Conservation (phyloP, 306 rosid species). For the Rosa multiflora region DNA sequence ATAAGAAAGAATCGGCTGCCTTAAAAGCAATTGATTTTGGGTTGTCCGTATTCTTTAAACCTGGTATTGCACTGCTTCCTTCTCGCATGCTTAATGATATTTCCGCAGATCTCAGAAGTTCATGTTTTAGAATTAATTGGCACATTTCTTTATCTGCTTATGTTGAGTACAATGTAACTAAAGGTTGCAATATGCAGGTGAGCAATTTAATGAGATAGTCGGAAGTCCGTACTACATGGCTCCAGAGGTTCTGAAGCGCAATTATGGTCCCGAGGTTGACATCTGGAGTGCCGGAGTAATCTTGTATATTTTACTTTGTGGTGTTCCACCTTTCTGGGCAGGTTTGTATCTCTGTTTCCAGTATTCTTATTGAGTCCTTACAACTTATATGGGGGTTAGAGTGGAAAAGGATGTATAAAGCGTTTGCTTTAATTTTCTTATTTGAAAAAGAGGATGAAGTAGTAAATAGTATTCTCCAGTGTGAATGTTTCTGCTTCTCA, state of each 20-base stretch:
- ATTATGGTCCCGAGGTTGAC: constrained; percentile 82
- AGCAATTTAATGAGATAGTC: constrained; percentile 55
- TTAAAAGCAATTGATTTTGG: constrained; percentile 67
- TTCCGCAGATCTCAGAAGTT: neutral
- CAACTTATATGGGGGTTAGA: neutral
- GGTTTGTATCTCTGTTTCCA: constrained; percentile 45
- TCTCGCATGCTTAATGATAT: neutral
- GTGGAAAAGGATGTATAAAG: neutral
- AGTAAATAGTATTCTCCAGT: neutral
- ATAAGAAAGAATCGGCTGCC: constrained; percentile 58
- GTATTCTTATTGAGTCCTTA: neutral
- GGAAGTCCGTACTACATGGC: constrained; percentile 94
- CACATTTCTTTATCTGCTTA: neutral
- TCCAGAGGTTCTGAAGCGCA: constrained; percentile 78
- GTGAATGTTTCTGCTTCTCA: neutral
- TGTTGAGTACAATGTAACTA: neutral
- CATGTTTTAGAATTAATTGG: neutral
- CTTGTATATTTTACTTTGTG: constrained; percentile 74
- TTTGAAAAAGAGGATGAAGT: neutral
- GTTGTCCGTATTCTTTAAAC: constrained; percentile 50
- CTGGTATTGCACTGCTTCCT: constrained; percentile 35
- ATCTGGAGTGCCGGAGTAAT: constrained; percentile 94
- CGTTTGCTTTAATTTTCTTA: neutral
- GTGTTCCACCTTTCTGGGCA: constrained; percentile 94
- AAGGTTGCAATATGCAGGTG: constrained; percentile 34